Evolutionary conservation across 2,329 filamentous ascomycete species (phyloP).

Genomic region (Botrytis sinoallii): DNA sequence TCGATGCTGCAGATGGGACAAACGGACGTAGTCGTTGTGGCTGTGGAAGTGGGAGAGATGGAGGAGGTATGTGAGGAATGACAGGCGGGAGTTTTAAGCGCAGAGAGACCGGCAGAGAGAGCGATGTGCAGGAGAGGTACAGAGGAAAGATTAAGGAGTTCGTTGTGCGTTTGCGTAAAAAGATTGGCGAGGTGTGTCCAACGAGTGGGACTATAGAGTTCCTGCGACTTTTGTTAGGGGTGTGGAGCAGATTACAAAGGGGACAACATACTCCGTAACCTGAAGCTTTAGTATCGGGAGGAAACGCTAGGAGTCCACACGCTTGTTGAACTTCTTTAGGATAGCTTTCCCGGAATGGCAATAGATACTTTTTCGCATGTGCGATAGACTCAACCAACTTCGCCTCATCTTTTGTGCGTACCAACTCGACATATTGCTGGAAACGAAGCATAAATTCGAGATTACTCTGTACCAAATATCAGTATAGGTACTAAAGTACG

Average conservation of each 20-base stretch:
- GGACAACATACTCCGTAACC: constrained; percentile 44
- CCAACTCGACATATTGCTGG: constrained; percentile 92
- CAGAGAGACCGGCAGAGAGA: constrained; percentile 84
- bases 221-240: constrained; percentile 41
- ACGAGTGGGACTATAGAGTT: constrained; percentile 69
- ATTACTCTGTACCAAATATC: constrained; percentile 54
- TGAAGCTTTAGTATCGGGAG: constrained; percentile 57
- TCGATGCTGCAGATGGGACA: constrained; percentile 97
- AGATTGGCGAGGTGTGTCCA: constrained; percentile 75
- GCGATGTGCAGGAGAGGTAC: constrained; percentile 87
- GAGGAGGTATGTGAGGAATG: constrained; percentile 53
- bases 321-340: constrained; percentile 67
- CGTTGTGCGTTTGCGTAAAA: constrained; percentile 84
- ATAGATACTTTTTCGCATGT: constrained; percentile 80
- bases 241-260: neutral
- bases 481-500: neutral
- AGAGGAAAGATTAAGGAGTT: constrained; percentile 75
- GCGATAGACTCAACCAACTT: constrained; percentile 73
- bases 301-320: constrained; percentile 76
- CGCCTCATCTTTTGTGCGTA: constrained; percentile 60
- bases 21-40: constrained; percentile 56
- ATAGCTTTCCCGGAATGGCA: constrained; percentile 66
- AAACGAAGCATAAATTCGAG: constrained; percentile 90
- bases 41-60: constrained; percentile 35
- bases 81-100: constrained; percentile 92